phyloP scores from a whole-genome alignment of 306 rosid species.

The Betula pendula region DNA sequence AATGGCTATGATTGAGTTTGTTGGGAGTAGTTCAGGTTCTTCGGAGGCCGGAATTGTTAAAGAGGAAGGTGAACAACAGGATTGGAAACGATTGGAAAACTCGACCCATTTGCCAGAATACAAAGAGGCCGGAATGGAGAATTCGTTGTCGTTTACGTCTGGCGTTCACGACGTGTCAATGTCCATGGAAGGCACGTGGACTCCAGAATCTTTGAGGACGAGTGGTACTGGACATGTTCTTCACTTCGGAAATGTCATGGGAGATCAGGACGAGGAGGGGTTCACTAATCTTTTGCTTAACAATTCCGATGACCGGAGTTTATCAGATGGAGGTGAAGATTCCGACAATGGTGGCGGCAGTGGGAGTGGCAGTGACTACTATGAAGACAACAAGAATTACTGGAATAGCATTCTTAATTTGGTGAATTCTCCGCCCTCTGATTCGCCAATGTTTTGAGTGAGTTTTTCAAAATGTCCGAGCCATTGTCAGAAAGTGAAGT shows the following conservation, averaged over 20 bases:
- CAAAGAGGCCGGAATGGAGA: constrained; percentile 45
- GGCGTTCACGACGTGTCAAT: constrained; percentile 54
- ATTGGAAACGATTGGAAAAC: constrained; percentile 63
- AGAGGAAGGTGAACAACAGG: constrained; percentile 54
- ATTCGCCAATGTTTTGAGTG: constrained; percentile 69
- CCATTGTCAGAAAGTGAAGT: not conserved
- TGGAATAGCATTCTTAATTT: constrained; percentile 94
- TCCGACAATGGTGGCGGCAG: constrained; percentile 44
- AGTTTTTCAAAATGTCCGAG: not conserved
- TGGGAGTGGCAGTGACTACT: constrained; percentile 43
- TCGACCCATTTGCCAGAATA: constrained; percentile 38
- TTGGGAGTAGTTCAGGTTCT: constrained; percentile 63
- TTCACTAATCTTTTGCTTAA: constrained; percentile 86
- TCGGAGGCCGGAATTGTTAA: constrained; percentile 41
- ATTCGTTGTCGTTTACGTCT: constrained; percentile 50
- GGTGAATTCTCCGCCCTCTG: constrained; percentile 87
- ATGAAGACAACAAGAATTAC: constrained; percentile 85
- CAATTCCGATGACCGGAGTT: constrained; percentile 57
- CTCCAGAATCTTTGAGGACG: constrained; percentile 37
- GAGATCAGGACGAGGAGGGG: constrained; percentile 87
- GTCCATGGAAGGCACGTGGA: constrained; percentile 65
- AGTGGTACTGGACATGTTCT: constrained; percentile 13
- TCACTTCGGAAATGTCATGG: constrained; percentile 33
- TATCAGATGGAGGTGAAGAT: constrained; percentile 63
- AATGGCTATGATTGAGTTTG: constrained; percentile 68